These are phyloP conservation scores for Hibiscus syriacus DNA, from an alignment of 345 rosid genomes.

Conservation along the genomic window DNA sequence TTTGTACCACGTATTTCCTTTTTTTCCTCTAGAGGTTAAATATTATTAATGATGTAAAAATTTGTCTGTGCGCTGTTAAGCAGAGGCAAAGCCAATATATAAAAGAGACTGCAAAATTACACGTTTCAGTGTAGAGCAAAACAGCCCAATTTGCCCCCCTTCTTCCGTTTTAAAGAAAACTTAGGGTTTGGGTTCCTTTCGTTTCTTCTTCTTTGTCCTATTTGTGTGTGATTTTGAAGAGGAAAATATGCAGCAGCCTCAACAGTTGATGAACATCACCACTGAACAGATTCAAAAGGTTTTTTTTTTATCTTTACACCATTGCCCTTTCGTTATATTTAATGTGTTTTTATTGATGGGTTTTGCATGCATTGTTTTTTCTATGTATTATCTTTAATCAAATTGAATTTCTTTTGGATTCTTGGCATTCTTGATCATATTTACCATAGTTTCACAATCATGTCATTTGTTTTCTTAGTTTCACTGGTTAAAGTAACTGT, in stretches of 20 bases:
- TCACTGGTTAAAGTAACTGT: not conserved
- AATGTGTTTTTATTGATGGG: not conserved
- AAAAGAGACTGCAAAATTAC: constrained; percentile 1
- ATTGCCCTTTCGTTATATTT: not conserved
- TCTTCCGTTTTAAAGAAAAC: not conserved
- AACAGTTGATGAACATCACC: constrained; percentile 29
- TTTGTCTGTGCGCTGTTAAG: not conserved
- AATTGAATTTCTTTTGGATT: not conserved
- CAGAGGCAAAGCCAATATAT: not conserved
- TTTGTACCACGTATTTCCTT: not conserved
- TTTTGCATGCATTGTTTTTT: constrained; percentile 13
- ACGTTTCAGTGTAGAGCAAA: constrained; percentile 2
- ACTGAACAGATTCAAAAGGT: constrained; percentile 59
- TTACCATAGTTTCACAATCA: not conserved
- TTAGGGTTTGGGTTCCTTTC: constrained; percentile 6
- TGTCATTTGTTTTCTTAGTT: not conserved
- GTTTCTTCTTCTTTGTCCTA: not conserved
- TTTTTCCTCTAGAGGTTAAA: no score
- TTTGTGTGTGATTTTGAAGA: not conserved
- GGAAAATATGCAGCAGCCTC: constrained; percentile 38
- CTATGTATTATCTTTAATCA: not conserved
- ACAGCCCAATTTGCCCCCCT: not conserved
- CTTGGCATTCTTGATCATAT: not conserved
- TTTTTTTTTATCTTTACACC: not conserved
- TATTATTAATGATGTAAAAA: not conserved